Evolutionary conservation across 2,329 filamentous ascomycete species (phyloP).

Genomic region (Xylariaceae sp.): DNA sequence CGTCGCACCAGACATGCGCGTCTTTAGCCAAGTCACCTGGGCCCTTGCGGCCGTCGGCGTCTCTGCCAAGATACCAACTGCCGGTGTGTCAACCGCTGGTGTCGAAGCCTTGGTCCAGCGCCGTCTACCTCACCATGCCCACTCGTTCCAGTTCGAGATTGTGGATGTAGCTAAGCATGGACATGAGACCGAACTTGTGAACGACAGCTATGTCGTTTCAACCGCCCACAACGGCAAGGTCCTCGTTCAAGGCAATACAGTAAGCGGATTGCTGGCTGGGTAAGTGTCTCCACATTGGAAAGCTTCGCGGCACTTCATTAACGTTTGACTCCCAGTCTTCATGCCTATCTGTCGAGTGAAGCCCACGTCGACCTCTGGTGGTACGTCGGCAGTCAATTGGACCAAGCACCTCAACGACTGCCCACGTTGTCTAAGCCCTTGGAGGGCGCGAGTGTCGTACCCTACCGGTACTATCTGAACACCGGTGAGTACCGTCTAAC

Average conservation of each 20-base stretch:
- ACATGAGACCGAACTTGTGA: conserved; percentile 5
- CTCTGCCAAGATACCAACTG: conserved; percentile 10
- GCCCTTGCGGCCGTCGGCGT: conserved; percentile 7
- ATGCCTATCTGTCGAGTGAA: conserved; percentile 16
- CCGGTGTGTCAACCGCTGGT: conserved; percentile 14
- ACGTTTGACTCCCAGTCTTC: conserved; percentile 9
- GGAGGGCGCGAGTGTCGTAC: conserved; percentile 16
- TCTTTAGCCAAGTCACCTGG: conserved; percentile 10
- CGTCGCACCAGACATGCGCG: conserved; percentile 6
- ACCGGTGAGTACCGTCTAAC: conserved; percentile 12
- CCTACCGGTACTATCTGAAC: conserved; percentile 21
- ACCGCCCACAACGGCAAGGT: conserved; percentile 12
- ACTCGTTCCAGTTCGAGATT: conserved; percentile 14
- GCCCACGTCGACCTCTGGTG: conserved; percentile 21
- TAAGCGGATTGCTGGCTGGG: conserved; percentile 14
- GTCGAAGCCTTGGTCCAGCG: conserved; percentile 16
- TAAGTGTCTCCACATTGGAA: conserved; percentile 1
- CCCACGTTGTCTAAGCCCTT: conserved; percentile 12
- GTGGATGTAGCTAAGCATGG: background rate
- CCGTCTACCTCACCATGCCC: conserved; percentile 16
- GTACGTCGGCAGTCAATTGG: conserved; percentile 19
- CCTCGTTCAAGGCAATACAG: conserved; percentile 18
- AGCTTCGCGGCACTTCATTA: background rate
- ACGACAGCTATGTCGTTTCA: conserved; percentile 17
- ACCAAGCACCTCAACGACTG: conserved; percentile 14